Percentiles rank a stretch among this genome's conserved stretches.
Conservation (phyloP, 805 yeast species). For the Metschnikowia orientalis region DNA sequence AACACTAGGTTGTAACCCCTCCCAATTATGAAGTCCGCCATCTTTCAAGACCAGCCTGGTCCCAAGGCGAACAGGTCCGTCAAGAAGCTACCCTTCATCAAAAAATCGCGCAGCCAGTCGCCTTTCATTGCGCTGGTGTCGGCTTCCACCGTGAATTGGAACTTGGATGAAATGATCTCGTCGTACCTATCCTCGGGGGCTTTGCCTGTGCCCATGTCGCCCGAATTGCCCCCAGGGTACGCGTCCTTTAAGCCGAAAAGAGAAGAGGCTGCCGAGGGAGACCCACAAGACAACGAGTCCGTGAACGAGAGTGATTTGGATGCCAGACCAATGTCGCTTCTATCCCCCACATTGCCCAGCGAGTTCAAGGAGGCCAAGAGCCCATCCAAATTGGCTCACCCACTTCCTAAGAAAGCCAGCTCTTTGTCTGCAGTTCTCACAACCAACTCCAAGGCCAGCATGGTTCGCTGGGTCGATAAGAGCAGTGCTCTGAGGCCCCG, state of each 20-base stretch:
- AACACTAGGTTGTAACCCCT: too few relatives aligned
- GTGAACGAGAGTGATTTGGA: constrained; percentile 21
- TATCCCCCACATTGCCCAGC: constrained; percentile 33
- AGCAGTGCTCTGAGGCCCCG: constrained; percentile 23
- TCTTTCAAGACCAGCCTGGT: constrained; percentile 14
- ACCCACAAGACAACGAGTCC: constrained; percentile 3
- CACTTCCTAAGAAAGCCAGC: constrained; percentile 18
- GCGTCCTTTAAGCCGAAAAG: constrained; percentile 3
- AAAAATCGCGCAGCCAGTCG: constrained; percentile 12
- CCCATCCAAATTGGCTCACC: constrained; percentile 10
- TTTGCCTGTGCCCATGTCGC: constrained; percentile 38
- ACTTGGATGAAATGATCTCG: constrained; percentile 35
- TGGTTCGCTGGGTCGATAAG: constrained; percentile 30
- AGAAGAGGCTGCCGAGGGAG: constrained; percentile 6
- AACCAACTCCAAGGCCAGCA: constrained; percentile 3
- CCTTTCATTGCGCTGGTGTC: constrained; percentile 9
- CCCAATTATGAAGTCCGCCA: constrained; percentile 17
- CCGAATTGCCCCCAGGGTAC: constrained; percentile 31
- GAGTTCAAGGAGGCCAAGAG: constrained; percentile 17
- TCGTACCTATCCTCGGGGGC: constrained; percentile 30
- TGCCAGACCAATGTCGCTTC: constrained; percentile 26
- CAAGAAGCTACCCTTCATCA: constrained; percentile 9
- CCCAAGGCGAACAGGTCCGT: constrained; percentile 9
- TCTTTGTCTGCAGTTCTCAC: constrained; percentile 9
- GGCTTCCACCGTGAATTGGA: constrained; percentile 24